Evolutionary conservation across 106 monocot genomes (phyloP), one percentile per base, ranked within the genome.

Genomic region (Dendrobium chrysotoxum): DNA sequence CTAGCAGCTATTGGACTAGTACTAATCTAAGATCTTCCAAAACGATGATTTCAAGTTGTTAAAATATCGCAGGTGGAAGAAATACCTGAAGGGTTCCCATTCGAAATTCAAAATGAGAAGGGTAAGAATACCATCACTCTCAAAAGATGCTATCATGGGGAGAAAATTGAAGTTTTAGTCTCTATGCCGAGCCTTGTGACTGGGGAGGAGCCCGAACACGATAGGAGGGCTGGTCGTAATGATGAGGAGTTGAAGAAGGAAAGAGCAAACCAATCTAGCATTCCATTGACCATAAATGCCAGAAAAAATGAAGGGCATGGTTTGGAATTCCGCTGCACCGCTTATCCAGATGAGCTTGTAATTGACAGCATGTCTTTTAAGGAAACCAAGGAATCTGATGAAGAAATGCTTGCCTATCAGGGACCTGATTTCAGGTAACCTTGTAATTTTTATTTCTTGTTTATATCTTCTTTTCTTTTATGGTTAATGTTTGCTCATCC

Each of bases 151-250:
- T 93, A 81, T 72, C 79, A 90, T 53, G 86, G 80, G 18, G 90
- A 93, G 88, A 35, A 83, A 17, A 89, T 94, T 41, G 91, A 91
- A 68, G 88, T 91, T 26, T 42, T 58, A 0, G 91, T 89, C 45
- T 84, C 84, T 13, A 94, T 94, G 94, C 87, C 94, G 25, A 88
- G 87, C 81, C 84, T 94, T 39, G 91, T 91, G 66, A 88, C 91
- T 20, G 94, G 91, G 17, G 88, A 91, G 40, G 91, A 91, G 18
- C 87, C 87, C 5, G 86, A 94, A 26, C 67, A 78, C 8, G 76
- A 78, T 10, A 66, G 18, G 15, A 79, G 41, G 8, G 72, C 28
- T 16, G 84, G 75, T 75, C 61, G 31, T 26, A 82, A 84, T 12
- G 85, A 80, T 16, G 85, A 84, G 2, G 82, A 66, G 25, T 31